Percentiles rank a stretch among this genome's conserved stretches.
phyloP scores from a whole-genome alignment of 2,329 filamentous ascomycete species.

The Trichoderma guizhouense region DNA sequence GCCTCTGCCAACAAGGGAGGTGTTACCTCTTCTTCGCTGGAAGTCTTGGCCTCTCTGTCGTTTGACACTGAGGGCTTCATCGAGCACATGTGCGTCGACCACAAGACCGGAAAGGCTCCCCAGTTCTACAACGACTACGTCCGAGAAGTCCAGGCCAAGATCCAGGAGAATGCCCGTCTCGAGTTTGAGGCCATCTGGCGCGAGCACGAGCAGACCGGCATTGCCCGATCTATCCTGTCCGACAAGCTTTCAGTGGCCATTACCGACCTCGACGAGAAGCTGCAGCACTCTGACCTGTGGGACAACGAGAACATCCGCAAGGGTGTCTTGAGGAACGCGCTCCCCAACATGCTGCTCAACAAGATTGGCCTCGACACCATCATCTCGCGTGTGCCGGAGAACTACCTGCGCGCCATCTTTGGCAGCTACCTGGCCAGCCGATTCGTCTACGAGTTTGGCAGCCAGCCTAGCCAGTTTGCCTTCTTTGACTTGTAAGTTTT shows the following conservation, averaged over 20 bases:
- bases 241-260: conserved; percentile 90
- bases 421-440: conserved; percentile 91
- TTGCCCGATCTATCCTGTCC: conserved; percentile 79
- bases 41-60: conserved; percentile 89
- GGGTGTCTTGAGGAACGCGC: conserved; percentile 76
- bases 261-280: conserved; percentile 92
- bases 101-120: conserved; percentile 64
- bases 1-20: conserved; percentile 98
- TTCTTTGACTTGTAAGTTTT: conserved; percentile 93
- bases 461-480: conserved; percentile 89
- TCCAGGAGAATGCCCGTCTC: conserved; percentile 83
- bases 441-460: conserved; percentile 95
- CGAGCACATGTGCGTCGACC: conserved; percentile 88
- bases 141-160: conserved; percentile 83
- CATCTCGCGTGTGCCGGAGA: conserved; percentile 80
- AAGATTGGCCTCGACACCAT: conserved; percentile 91
- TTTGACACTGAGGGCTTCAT: conserved; percentile 89
- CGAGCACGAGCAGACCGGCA: conserved; percentile 79
- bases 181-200: conserved; percentile 99
- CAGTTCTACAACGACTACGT: conserved; percentile 94
- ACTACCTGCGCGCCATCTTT: conserved; percentile 91
- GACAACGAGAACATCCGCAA: conserved; percentile 73
- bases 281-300: conserved; percentile 93
- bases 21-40: conserved; percentile 93
- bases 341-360: conserved; percentile 77